Percentiles rank a stretch among this genome's conserved stretches.
Conservation (phyloP, 495 filamentous ascomycete species). For the Daldinia vernicosa region DNA sequence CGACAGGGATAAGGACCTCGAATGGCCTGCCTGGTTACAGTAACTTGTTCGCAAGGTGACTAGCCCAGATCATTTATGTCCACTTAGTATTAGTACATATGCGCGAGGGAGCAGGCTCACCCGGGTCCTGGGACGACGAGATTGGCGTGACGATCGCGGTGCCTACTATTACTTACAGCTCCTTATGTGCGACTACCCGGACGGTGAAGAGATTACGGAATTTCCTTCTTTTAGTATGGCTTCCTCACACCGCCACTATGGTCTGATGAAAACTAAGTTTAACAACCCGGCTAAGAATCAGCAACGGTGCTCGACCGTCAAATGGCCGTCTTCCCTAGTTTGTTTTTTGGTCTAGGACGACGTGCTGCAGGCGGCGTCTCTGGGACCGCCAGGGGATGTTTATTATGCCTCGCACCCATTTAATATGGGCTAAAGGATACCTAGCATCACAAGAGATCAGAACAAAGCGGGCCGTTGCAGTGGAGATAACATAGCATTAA, state of each 20-base stretch:
- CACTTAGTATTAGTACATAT: conserved; percentile 41
- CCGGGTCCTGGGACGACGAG: conserved; percentile 41
- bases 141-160: conserved; percentile 43
- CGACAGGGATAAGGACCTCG: conserved; percentile 42
- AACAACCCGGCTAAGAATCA: conserved; percentile 38
- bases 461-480: conserved; percentile 44
- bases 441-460: conserved; percentile 33
- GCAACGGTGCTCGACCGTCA: conserved; percentile 22
- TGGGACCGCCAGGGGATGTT: conserved; percentile 28
- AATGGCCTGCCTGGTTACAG: conserved; percentile 35
- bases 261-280: conserved; percentile 42
- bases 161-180: conserved; percentile 39
- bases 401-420: conserved; percentile 35
- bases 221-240: conserved; percentile 43
- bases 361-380: conserved; percentile 25
- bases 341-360: conserved; percentile 24
- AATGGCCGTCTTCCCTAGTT: conserved; percentile 27
- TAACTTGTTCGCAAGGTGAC: conserved; percentile 39
- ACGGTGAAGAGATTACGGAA: conserved; percentile 40
- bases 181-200: conserved; percentile 41
- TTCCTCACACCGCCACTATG: conserved; percentile 45
- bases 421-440: conserved; percentile 30
- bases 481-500: conserved; percentile 39
- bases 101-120: conserved; percentile 37
- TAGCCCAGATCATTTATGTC: conserved; percentile 34